Base-by-base conservation (phyloP, 805 yeast species). In the Starmerella vaccinii region DNA sequence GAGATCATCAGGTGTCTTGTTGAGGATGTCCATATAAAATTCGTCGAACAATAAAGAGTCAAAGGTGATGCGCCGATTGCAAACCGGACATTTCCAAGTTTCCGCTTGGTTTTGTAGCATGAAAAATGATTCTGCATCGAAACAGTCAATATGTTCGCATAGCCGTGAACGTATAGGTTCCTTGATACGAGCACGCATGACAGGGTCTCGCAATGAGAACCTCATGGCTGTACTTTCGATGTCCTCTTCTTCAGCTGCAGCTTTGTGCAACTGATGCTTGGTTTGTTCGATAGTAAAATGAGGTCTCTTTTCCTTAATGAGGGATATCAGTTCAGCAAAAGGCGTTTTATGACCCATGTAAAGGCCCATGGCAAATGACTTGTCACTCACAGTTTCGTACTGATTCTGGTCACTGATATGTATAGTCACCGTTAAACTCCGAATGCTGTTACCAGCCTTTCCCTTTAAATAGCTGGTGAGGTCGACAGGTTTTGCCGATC, bases 41-140 rank as follows among this genome's bases (percentile, higher is more conserved):
- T 85, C 95, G 57, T 85, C 87, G 0, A 88, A 69, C 0, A 82
- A 80, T 48, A 92, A 63, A 54, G 81, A 81, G 15, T 74, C 74
- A 15, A 80, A 68, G 1, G 70, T 66, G 2, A 86, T 67, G 2
- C 61, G 62, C 5, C 66, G 68, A 54, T 76, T 76, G 63, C 98
- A 92, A 3, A 86, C 73, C 0, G 97, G 96, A 62, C 98, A 92
- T 47, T 69, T 68, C 97, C 97, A 90, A 0, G 84, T 77, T 0
- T 95, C 83, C 0, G 84, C 77, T 62, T 83, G 90, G 49, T 72
- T 71, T 63, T 90, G 97, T 40, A 88, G 72, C 60, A 78, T 76
- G 9, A 92, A 59, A 61, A 76, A 92, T 40, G 84, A 77, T 32
- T 73, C 64, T 0, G 85, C 89, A 66, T 92, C 98, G 64, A 89